A percentile compares a stretch with the other conserved stretches of the same genome.
phyloP scores from a whole-genome alignment of 176 grass and related monocot species.

The Tillandsia leiboldiana region DNA sequence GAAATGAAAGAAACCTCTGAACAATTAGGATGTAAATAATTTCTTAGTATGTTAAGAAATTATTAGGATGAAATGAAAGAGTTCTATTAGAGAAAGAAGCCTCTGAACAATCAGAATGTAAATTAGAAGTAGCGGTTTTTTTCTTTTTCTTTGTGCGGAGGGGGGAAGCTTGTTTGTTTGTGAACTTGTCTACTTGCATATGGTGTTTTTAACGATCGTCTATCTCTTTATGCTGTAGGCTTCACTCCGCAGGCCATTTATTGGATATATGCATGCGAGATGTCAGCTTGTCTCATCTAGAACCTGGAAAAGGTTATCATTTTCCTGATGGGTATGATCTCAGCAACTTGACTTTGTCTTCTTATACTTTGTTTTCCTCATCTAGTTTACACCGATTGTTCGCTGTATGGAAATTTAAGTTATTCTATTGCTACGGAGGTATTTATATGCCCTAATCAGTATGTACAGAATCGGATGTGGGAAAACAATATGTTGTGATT shows the following conservation, averaged over 20 bases:
- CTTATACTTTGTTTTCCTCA: not conserved
- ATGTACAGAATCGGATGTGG: no score
- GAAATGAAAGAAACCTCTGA: no score
- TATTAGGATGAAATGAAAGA: no score
- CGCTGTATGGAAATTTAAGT: not conserved
- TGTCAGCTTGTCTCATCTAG: conserved; percentile 40
- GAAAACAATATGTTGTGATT: no score
- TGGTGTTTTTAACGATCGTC: not conserved
- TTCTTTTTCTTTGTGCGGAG: no score
- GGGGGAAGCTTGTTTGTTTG: no score
- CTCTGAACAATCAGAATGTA: not conserved
- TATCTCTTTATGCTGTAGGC: conserved; percentile 30
- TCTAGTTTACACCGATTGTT: not conserved
- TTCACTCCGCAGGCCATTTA: conserved; percentile 95
- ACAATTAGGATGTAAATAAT: not conserved
- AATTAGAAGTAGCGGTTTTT: no score
- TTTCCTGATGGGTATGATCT: conserved; percentile 70
- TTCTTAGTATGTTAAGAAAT: no score
- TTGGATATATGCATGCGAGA: conserved; percentile 62
- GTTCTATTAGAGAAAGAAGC: no score
- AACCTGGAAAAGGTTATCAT: conserved; percentile 74
- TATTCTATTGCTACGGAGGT: not conserved
- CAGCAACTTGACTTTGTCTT: not conserved
- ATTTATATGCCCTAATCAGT: no score
- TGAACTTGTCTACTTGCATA: not conserved